Evolutionary conservation across 495 filamentous ascomycete species (phyloP), one percentile per base, ranked within the genome.

Genomic region (Aspergillus hancockii): DNA sequence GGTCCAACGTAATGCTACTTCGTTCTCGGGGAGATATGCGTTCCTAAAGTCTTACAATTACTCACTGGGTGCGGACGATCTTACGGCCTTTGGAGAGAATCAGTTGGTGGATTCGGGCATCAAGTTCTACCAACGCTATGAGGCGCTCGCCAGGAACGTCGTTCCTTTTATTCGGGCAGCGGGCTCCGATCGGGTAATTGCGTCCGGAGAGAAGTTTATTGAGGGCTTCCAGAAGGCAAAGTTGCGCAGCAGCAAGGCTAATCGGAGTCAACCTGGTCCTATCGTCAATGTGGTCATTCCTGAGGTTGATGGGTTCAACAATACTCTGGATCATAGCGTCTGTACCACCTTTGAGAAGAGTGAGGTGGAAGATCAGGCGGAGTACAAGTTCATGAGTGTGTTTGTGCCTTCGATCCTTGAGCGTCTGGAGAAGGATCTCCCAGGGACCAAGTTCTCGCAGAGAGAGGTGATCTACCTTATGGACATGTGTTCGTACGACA

Each of bases 401-500:
- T 90, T 92, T 65, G 72, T 80, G 0, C 82, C 85, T 0, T 65
- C 83, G 4, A 88, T 95, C 54, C 78, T 76, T 1, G 63, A 74
- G 2, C 83, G 90, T 9, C 68, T 95, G 32, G 88, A 90, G 63
- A 49, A 64, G 12, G 73, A 83, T 41, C 77, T 96, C 1, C 79
- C 81, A 0, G 84, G 85, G 3, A 81, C 82, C 0, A 82, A 83
- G 21, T 71, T 96, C 23, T 77, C 81, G 0, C 59, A 70, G 8
- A 43, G 70, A n/a, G 82, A 92, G 12, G 80, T 85, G 8, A 77
- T 90, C 62, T 76, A 76, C 28, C 69, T 96, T 16, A 93, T 96
- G 90, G 92, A 95, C 65, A 74, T 96, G 38, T 96, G 92, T 67
- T 83, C 91, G 0, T 96, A 91, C 68, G 80, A 87, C 57, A 92